Conservation (phyloP, 495 filamentous ascomycete genomes). For the Aspergillus hancockii region DNA sequence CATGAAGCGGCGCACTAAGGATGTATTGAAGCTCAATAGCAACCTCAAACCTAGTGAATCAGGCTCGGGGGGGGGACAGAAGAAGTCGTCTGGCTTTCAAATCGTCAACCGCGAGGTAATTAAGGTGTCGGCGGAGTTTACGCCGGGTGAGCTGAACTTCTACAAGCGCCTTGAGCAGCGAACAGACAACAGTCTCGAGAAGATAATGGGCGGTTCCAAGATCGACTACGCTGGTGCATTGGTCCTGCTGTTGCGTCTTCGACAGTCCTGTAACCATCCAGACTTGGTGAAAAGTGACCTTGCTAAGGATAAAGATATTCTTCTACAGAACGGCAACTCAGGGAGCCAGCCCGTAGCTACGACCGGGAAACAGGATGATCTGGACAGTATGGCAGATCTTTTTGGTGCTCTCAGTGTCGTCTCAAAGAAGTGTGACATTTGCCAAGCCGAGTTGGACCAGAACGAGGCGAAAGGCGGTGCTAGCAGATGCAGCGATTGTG, state of each 20-base stretch:
- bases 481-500: conserved; percentile 72
- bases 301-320: conserved; percentile 82
- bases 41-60: conserved; percentile 67
- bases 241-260: conserved; percentile 80
- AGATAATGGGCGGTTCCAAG: conserved; percentile 78
- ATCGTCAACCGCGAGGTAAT: conserved; percentile 87
- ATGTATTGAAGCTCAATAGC: conserved; percentile 82
- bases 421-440: conserved; percentile 86
- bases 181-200: conserved; percentile 79
- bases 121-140: conserved; percentile 76
- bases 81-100: conserved; percentile 67
- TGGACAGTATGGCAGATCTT: conserved; percentile 83
- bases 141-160: conserved; percentile 75
- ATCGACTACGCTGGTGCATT: conserved; percentile 82
- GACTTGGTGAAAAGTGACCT: conserved; percentile 81
- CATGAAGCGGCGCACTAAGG: conserved; percentile 97
- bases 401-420: conserved; percentile 81
- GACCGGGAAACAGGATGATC: conserved; percentile 56
- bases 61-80: conserved; percentile 46
- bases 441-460: conserved; percentile 66
- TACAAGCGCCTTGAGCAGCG: conserved; percentile 82
- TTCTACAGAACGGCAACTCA: conserved; percentile 57
- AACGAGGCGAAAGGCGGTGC: conserved; percentile 58
- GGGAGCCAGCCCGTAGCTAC: conserved; percentile 47
- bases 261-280: conserved; percentile 94